Conservation (phyloP, 306 rosid species). For the Lathyrus aphaca region DNA sequence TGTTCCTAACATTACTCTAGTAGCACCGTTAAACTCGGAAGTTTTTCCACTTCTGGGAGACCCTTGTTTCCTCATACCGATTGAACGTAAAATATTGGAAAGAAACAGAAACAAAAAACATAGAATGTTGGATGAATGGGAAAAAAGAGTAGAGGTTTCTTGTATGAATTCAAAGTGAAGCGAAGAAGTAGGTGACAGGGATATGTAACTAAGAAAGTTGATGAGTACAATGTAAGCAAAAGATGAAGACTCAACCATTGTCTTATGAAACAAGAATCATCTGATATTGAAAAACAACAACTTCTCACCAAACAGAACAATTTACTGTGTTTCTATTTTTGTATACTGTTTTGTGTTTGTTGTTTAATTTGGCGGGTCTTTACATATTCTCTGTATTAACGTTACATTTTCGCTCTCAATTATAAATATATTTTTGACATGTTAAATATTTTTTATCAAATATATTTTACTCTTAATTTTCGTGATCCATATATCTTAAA, state of each 20-base stretch:
- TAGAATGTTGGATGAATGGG: background rate
- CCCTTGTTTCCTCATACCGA: constrained; percentile 2
- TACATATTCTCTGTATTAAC: no score
- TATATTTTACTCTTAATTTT: no score
- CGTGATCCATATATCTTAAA: no score
- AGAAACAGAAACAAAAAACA: background rate
- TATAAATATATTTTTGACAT: no score
- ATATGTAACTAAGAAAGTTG: constrained; percentile 34
- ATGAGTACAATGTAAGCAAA: constrained; percentile 73
- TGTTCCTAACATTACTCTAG: constrained; percentile 42
- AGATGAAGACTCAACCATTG: constrained; percentile 52
- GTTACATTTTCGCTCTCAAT: no score
- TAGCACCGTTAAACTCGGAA: constrained; percentile 29
- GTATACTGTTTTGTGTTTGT: constrained; percentile 21
- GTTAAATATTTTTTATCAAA: no score
- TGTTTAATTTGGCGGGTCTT: constrained; percentile 19
- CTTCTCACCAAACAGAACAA: constrained; percentile 61
- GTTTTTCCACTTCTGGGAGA: background rate
- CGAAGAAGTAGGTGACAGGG: constrained; percentile 63
- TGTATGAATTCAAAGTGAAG: constrained; percentile 72
- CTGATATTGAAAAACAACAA: constrained; percentile 45
- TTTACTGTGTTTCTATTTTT: constrained; percentile 51
- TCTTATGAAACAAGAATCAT: constrained; percentile 59
- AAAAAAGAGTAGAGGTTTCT: constrained; percentile 30
- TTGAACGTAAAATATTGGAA: background rate